phyloP scores from a whole-genome alignment of 2,329 filamentous ascomycete species.

The Aspergillus phoenicis region DNA sequence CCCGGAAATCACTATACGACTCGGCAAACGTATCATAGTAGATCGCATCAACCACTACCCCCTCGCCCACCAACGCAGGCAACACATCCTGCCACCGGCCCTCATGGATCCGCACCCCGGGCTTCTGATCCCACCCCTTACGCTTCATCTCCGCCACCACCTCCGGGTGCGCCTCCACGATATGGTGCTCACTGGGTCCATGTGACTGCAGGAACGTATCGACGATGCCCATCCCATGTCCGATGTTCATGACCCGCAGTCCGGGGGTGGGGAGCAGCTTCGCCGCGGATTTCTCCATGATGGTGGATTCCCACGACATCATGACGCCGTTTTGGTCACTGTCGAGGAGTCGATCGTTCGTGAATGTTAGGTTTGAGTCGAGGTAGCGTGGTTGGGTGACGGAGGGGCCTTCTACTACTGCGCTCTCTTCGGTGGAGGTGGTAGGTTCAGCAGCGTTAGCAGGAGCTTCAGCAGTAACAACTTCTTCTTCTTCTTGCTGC shows the following conservation, averaged over 20 bases:
- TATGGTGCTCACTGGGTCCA: slow-evolving; percentile 71
- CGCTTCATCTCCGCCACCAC: slow-evolving; percentile 70
- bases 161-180: slow-evolving; percentile 80
- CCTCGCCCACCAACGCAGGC: slow-evolving; percentile 66
- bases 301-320: slow-evolving; percentile 90
- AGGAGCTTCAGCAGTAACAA: slow-evolving; percentile 5
- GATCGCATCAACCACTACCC: slow-evolving; percentile 78
- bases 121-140: slow-evolving; percentile 68
- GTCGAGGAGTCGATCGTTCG: slow-evolving; percentile 69
- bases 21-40: slow-evolving; percentile 99
- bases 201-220: slow-evolving; percentile 74
- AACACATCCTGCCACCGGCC: slow-evolving; percentile 83
- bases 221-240: slow-evolving; percentile 89
- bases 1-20: slow-evolving; percentile 79
- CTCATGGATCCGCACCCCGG: slow-evolving; percentile 62
- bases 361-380: slow-evolving; percentile 66
- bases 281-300: slow-evolving; percentile 77
- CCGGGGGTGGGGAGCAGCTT: slow-evolving; percentile 64
- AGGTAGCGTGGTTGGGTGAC: slow-evolving; percentile 71
- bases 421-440: slow-evolving; percentile 13
- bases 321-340: slow-evolving; percentile 80
- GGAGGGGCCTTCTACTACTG: slow-evolving; percentile 28
- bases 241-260: slow-evolving; percentile 77
- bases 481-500: slow-evolving; percentile 25
- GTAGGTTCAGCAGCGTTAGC: neutral